These are phyloP conservation scores for Calonectria fujianensis DNA, from an alignment of 2,329 filamentous ascomycete species.

Conservation along the genomic window DNA sequence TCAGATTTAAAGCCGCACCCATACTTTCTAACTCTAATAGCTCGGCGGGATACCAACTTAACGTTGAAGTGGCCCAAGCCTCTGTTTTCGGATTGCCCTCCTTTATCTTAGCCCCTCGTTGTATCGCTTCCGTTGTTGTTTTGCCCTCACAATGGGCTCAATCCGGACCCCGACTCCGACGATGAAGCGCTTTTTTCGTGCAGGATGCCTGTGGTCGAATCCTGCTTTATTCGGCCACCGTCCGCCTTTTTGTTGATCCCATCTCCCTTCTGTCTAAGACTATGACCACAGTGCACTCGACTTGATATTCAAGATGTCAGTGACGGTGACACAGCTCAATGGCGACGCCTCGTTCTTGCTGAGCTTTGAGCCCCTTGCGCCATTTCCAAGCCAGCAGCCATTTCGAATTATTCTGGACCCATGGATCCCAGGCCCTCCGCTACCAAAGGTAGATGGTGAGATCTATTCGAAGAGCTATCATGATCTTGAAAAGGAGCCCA, in stretches of 20 bases:
- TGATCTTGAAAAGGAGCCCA: constrained; percentile 74
- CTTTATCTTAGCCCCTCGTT: constrained; percentile 5
- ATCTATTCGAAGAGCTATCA: constrained; percentile 31
- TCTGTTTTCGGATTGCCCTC: constrained; percentile 29
- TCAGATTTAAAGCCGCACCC: constrained; percentile 21
- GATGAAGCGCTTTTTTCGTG: not conserved
- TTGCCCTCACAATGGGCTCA: constrained; percentile 1
- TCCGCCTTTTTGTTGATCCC: not conserved
- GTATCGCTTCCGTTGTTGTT: constrained; percentile 14
- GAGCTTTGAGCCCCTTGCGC: constrained; percentile 74
- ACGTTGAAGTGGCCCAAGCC: constrained; percentile 18
- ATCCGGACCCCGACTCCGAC: constrained; percentile 11
- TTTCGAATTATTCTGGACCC: constrained; percentile 84
- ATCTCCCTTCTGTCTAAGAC: not conserved
- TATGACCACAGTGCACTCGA: not conserved
- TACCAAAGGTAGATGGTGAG: constrained; percentile 73
- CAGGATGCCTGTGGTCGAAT: not conserved
- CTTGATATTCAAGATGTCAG: constrained; percentile 69
- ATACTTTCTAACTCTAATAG: constrained; percentile 20
- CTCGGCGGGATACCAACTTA: constrained; percentile 24
- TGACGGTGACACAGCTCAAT: constrained; percentile 79
- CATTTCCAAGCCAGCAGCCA: constrained; percentile 58
- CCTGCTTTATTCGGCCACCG: not conserved
- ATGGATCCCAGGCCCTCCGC: constrained; percentile 76
- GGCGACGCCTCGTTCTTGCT: constrained; percentile 79